phyloP scores from a whole-genome alignment of 768 basidiomycete genomes.

The Tulasnella sp. region DNA sequence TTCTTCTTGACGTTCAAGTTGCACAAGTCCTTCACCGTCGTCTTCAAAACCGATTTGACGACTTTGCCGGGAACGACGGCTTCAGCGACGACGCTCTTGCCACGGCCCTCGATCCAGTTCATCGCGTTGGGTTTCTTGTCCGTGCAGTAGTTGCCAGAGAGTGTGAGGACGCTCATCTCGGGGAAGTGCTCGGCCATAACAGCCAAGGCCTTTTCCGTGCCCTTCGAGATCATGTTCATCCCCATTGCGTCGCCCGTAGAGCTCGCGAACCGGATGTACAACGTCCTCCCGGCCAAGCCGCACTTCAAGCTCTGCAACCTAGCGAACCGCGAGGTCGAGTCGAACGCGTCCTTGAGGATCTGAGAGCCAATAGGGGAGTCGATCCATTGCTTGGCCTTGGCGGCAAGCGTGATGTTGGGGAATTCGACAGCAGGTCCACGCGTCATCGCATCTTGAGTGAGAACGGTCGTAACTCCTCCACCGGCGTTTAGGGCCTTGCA shows the following conservation, averaged over 20 bases:
- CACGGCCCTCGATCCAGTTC: constrained; percentile 99
- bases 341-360: constrained; percentile 73
- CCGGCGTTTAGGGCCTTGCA: constrained; percentile 96
- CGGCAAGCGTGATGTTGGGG: constrained; percentile 65
- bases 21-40: constrained; percentile 78
- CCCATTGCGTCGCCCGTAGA: constrained; percentile 98
- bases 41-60: constrained; percentile 87
- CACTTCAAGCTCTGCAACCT: constrained; percentile 74
- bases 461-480: constrained; percentile 87
- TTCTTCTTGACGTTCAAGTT: constrained; percentile 97
- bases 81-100: constrained; percentile 96
- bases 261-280: constrained; percentile 89
- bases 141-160: constrained; percentile 97
- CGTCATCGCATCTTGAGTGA: constrained; percentile 91
- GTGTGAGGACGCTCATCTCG: constrained; percentile 77
- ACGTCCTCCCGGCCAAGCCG: constrained; percentile 81
- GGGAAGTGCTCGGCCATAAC: constrained; percentile 69
- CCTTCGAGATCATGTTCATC: constrained; percentile 99
- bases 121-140: constrained; percentile 99
- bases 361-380: constrained; percentile 67
- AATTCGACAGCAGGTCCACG: constrained; percentile 98
- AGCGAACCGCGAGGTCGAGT: constrained; percentile 89
- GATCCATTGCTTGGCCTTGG: constrained; percentile 78
- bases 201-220: constrained; percentile 88
- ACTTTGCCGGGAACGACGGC: constrained; percentile 81